These are phyloP conservation scores for Naganishia randhawae DNA, from an alignment of 768 basidiomycete genomes.

Conservation along the genomic window DNA sequence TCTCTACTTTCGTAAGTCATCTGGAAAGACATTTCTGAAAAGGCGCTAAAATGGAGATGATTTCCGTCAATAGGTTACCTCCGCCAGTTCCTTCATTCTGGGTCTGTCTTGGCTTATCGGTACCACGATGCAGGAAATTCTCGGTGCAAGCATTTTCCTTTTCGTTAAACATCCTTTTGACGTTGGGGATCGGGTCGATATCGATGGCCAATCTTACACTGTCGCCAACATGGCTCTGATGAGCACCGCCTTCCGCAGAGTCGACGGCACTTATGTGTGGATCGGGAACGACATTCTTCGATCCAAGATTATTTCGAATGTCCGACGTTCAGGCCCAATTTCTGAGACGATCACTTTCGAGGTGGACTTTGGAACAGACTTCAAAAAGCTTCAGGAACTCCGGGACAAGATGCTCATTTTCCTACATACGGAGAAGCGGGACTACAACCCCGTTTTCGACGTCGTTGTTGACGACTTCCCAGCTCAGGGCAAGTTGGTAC, in stretches of 20 bases:
- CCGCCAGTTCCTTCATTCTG: constrained; percentile 64
- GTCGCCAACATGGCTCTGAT: constrained; percentile 85
- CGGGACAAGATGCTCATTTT: constrained; percentile 77
- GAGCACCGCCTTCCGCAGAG: constrained; percentile 54
- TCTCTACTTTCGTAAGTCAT: constrained; percentile 29
- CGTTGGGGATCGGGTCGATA: constrained; percentile 56
- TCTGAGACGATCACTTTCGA: constrained; percentile 78
- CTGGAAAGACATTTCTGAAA: neutral
- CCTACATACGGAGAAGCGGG: constrained; percentile 65
- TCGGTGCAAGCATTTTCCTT: constrained; percentile 75
- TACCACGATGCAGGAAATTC: constrained; percentile 68
- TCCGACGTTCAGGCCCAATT: constrained; percentile 59
- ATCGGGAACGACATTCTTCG: constrained; percentile 50
- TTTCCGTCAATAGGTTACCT: constrained; percentile 59
- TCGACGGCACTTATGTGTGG: constrained; percentile 50
- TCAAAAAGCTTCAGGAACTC: constrained; percentile 73
- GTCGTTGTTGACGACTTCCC: constrained; percentile 63
- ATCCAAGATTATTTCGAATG: constrained; percentile 51
- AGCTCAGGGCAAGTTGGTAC: constrained; percentile 70
- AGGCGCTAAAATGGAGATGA: too few relatives aligned
- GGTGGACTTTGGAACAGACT: constrained; percentile 70
- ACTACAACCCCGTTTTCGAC: constrained; percentile 73
- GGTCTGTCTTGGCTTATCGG: constrained; percentile 82
- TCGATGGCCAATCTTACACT: constrained; percentile 61
- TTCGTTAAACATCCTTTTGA: constrained; percentile 63